Evolutionary conservation across 306 rosid genomes (phyloP).

Genomic region (Vicia faba): DNA sequence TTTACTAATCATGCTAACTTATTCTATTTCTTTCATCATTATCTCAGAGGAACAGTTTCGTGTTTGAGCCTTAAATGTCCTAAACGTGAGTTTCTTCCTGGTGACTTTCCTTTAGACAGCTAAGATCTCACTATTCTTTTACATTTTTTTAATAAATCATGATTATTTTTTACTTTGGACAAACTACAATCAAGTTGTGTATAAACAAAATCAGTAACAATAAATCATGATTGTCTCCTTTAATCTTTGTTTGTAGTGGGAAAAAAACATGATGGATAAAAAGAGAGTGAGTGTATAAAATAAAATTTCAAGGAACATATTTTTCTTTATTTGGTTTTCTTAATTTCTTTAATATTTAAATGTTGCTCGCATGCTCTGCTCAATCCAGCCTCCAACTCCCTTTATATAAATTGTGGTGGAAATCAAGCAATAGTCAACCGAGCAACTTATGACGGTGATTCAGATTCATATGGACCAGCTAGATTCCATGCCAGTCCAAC

Average conservation of each 20-base stretch:
- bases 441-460: conserved; percentile 16
- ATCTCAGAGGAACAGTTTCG: conserved; percentile 46
- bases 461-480: not conserved
- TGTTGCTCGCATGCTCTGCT: too few species aligned
- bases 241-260: too few species aligned
- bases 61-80: conserved; percentile 46
- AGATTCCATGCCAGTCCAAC: not conserved
- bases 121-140: not conserved
- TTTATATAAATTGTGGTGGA: conserved; percentile 4
- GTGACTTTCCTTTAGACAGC: not conserved
- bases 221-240: too few species aligned
- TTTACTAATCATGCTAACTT: conserved; percentile 24
- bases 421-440: not conserved
- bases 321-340: too few species aligned
- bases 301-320: too few species aligned
- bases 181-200: too few species aligned
- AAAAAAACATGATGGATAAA: too few species aligned
- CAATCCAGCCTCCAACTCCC: not conserved
- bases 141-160: too few species aligned
- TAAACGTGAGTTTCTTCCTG: conserved; percentile 41
- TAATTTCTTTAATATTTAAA: too few species aligned
- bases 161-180: too few species aligned
- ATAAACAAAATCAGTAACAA: too few species aligned
- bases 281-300: too few species aligned
- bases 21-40: conserved; percentile 12